Evolutionary conservation across 2,329 filamentous ascomycete species (phyloP), one percentile per base, ranked within the genome.

Genomic region (Alternaria ventricosa): DNA sequence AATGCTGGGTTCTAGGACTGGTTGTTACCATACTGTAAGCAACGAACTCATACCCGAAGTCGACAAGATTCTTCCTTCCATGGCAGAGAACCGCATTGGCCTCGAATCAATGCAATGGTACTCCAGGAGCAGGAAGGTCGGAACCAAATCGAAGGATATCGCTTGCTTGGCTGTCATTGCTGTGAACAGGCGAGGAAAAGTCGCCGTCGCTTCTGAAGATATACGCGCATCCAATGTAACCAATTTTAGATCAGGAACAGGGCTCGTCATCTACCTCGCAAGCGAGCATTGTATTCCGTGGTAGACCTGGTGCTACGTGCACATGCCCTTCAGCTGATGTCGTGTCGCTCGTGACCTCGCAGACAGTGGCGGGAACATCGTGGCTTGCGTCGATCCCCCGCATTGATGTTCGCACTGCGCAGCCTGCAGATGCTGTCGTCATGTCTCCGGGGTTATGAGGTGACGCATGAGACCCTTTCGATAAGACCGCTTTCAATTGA

Each of bases 371-470:
- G 11, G 55, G 30, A 49, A 20, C 22, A 60, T 56, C 3, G 56
- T 51, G 56, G 56, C 56, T 54, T 60, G 33, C 12, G 61, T 36
- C 61, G 61, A 63, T 63, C 57, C 49, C 18, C 49, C 49, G 49
- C 49, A 41, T 41, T 53, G 20, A 18, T 18, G n/a, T 2, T 11
- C 36, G n/a, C 33, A 41, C 33, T 41, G 33, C 15, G 33, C n/a
- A 46, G 20, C 22, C 23, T 47, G 25, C 55, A 36, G 44, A 43
- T 9, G 47, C 46, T 58, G 20, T 51, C 49, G 54, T 51, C 53
- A 51, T 43, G 20, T 23, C 28, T n/a, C 18, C 13, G 23, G 20
- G 20, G 28, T 23, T n/a, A 23, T 51, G 49, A 15, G 27, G n/a
- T 23, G 12, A 18, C 13, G 49, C 28, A 13, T 20, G 33, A 36